Percentiles rank a stretch among this genome's conserved stretches.
These are phyloP conservation scores for Trypanosoma cruzi DNA, from an alignment of 208 protist genomes.

Conservation along the genomic window DNA sequence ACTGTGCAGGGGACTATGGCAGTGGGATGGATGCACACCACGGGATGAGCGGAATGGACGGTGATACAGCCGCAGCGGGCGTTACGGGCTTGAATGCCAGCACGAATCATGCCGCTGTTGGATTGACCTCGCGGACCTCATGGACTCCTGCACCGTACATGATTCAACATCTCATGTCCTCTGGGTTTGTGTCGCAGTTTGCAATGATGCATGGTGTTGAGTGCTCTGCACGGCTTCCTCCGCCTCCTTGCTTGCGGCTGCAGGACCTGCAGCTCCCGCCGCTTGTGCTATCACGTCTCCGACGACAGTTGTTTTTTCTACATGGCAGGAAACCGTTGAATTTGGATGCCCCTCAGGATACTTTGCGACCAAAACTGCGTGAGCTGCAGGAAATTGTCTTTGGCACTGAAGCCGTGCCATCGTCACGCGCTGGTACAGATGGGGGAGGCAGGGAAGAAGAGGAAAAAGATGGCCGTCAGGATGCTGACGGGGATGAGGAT, in stretches of 20 bases:
- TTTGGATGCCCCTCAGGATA: neutral
- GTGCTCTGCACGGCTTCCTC: conserved; percentile 35
- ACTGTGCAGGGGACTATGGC: neutral
- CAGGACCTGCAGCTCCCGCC: conserved; percentile 47
- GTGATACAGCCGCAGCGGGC: conserved; percentile 14
- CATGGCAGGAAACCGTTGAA: neutral
- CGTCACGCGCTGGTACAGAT: neutral
- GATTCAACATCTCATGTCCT: conserved; percentile 44
- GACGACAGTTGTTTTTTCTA: conserved; percentile 6
- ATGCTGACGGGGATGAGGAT: conserved; percentile 11
- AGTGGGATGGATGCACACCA: neutral
- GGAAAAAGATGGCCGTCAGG: neutral
- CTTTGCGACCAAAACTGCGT: conserved; percentile 18
- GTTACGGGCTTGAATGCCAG: conserved; percentile 17
- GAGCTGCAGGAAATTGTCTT: conserved; percentile 30
- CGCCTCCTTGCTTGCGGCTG: conserved; percentile 45
- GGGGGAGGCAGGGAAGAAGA: neutral
- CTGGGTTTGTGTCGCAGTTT: conserved; percentile 42
- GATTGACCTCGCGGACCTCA: conserved; percentile 44
- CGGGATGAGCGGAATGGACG: neutral
- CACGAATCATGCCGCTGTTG: neutral
- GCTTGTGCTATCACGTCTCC: conserved; percentile 24
- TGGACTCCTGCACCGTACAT: conserved; percentile 49
- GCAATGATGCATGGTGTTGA: conserved; percentile 44
- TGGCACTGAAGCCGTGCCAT: neutral